Evolutionary conservation across 2,329 filamentous ascomycete genomes (phyloP), one percentile per base, ranked within the genome.

Genomic region (Knoxdaviesia capensis): DNA sequence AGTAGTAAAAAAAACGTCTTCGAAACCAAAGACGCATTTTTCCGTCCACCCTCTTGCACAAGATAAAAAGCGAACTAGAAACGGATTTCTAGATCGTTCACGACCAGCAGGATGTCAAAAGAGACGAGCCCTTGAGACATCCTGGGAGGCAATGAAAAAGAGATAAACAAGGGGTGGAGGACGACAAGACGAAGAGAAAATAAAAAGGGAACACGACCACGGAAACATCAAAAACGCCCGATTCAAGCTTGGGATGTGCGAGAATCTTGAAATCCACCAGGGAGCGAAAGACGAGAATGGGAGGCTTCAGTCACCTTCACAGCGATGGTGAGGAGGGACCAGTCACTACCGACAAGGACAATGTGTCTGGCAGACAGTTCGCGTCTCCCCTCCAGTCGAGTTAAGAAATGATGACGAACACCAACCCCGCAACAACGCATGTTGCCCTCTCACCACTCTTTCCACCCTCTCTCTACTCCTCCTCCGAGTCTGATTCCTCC

Each of bases 401-500:
- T 35, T 35, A 9, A 11, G 9, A 35, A 35, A 35, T 9, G 3
- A 2, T 3, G 11, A 9, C 8, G 11, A 9, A 35, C 34, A 9
- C 9, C 34, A 11, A 35, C 34, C 11, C 9, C 9, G 34, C 34
- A 9, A 35, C 8, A 35, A 9, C 34, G 34, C 8, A 35, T 20
- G 20, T 20, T 20, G 8, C 34, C 34, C 34, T 9, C 34, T 9
- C 8, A 2, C 34, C 11, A 34, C 10, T 34, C 20, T 9, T 31
- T 30, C 10, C 39, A 28, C 32, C 9, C 20, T 20, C 20, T 20
- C 63, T 56, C 48, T 71, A 59, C 49, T 65, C 63, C 36, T 64
- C 63, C 41, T 65, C 65, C 34, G 62, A 65, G 39, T 66, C 63
- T 2, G 63, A 66, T 39, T 65, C 63, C 30, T 66, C 63, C 32